Evolutionary conservation across 2,329 filamentous ascomycete genomes (phyloP), one percentile per base, ranked within the genome.

Genomic region (Nectriaceae sp.): DNA sequence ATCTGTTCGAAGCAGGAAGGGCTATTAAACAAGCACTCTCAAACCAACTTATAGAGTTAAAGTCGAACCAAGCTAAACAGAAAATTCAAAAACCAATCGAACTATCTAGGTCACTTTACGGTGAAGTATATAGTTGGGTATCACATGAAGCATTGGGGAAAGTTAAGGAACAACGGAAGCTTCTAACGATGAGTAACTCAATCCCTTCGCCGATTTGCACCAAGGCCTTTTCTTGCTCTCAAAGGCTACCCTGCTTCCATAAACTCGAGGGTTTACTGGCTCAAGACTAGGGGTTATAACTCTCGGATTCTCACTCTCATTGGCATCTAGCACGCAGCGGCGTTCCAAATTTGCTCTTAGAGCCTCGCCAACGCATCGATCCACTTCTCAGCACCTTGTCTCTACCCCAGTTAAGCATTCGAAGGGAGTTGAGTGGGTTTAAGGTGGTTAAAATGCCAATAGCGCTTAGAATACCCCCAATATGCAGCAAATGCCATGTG

Each of bases 141-240:
- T 31, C 26, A 8, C 26, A 31, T 31, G 26, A 31, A 15, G 26
- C 26, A 31, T 24, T 60, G 2, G 39, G 50, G 8, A 55, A 58
- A 18, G 48, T 55, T 13, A 38, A 56, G 26, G 46, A 50, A 19
- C 51, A 61, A 31, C 47, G 40, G 20, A 45, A 52, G 19, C 35
- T 44, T 4, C 36, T 57, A 15, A 15, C 8, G 10, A 31, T 10
- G 15, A 8, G 15, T 8, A 31, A 31, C 15, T 15, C 26, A 15
- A 8, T 31, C 15, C 10, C 26, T 31, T 31, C 26, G 8, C 26
- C 26, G 15, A 15, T 8, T 8, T 31, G 26, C 15, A 31, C 26
- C n/a, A n/a, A n/a, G n/a, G n/a, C n/a, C n/a, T n/a, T n/a, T n/a
- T n/a, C 10, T 31, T 8, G 26, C 8, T 31, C 26, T 10, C 15